Evolutionary conservation across 495 filamentous ascomycete species (phyloP), one percentile per base, ranked within the genome.

Genomic region (Penicillium tannophilum): DNA sequence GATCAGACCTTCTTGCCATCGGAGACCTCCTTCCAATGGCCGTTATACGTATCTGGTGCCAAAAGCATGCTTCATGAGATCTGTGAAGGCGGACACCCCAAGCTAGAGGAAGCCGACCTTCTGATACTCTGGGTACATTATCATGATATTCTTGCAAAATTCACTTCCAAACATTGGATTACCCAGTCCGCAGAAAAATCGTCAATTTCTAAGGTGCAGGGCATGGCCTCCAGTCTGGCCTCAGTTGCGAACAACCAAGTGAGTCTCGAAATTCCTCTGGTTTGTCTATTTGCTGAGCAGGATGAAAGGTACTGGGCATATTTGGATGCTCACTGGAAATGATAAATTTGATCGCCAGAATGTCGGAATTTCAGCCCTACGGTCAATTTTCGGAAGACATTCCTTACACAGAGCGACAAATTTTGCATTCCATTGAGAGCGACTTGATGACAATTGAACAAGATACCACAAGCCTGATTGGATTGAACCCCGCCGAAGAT

Each of bases 41-140:
- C 59, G 10, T 23, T 56, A 30, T 61, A 61, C 17, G 16, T 61
- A 5, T 52, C 53, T 6, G 59, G 59, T 5, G 59, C 53, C 16
- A 61, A 61, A 14, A 52, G 14, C n/a, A 56, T 61, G 53, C 59
- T 61, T 17, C 52, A 61, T 44, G 6, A 36, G 8, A 52, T 56
- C 3, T 56, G 54, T n/a, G 26, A 56, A 6, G 46, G 46, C 9
- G 53, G 39, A 6, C 53, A 52, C n/a, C 46, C 36, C 26, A 43
- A 56, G 28, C 53, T 56, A 2, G 41, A 45, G 23, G 59, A 61
- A n/a, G 43, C 52, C 20, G 59, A 56, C 24, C 9, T 35, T 14
- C 53, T 61, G 26, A 16, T 61, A n/a, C 45, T 56, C 28, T 55
- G 52, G 52, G 53, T 61, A n/a, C 53, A 61, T 24, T 61, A 61